Evolutionary conservation across 345 rosid species (phyloP).

Genomic region (Populus tremula): DNA sequence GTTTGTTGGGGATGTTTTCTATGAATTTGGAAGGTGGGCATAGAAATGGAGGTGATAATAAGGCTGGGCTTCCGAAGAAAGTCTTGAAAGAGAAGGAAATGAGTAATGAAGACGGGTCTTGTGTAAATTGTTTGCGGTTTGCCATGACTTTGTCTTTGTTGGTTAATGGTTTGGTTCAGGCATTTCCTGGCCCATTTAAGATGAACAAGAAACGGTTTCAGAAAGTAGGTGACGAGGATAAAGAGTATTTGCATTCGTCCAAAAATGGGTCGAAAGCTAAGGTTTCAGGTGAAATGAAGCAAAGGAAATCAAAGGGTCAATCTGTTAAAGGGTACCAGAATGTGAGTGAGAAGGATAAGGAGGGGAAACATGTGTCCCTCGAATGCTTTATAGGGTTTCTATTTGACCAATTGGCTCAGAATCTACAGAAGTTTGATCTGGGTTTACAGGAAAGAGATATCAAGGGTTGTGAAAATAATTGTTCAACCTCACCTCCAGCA

Average conservation of each 20-base stretch:
- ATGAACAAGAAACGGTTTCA: slow-evolving; percentile 49
- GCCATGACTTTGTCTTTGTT: slow-evolving; percentile 68
- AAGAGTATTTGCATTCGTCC: slow-evolving; percentile 24
- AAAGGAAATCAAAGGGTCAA: slow-evolving; percentile 29
- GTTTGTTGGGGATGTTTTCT: slow-evolving; percentile 46
- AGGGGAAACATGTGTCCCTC: slow-evolving; percentile 38
- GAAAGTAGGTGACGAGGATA: slow-evolving; percentile 39
- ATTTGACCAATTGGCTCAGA: slow-evolving; percentile 54
- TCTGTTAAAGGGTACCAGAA: slow-evolving; percentile 11
- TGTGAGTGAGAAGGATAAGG: slow-evolving; percentile 25
- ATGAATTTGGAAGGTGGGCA: slow-evolving; percentile 36
- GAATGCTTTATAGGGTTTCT: slow-evolving; percentile 55
- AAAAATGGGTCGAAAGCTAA: slow-evolving; percentile 29
- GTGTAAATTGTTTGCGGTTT: slow-evolving; percentile 70
- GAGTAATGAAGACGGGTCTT: slow-evolving; percentile 52
- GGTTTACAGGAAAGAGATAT: slow-evolving; percentile 38
- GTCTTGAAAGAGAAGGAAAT: slow-evolving; percentile 34
- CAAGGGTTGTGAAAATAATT: slow-evolving; percentile 18
- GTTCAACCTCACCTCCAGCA: slow-evolving; percentile 23
- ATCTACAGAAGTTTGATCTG: slow-evolving; percentile 66
- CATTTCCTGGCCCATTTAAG: slow-evolving; percentile 60
- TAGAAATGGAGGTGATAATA: slow-evolving; percentile 11
- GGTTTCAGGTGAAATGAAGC: slow-evolving; percentile 24
- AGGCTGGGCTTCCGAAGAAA: slow-evolving; percentile 29
- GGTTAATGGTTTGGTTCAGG: slow-evolving; percentile 66